Conservation (phyloP, 176 grass and related monocot genomes). For the Carex parvula region DNA sequence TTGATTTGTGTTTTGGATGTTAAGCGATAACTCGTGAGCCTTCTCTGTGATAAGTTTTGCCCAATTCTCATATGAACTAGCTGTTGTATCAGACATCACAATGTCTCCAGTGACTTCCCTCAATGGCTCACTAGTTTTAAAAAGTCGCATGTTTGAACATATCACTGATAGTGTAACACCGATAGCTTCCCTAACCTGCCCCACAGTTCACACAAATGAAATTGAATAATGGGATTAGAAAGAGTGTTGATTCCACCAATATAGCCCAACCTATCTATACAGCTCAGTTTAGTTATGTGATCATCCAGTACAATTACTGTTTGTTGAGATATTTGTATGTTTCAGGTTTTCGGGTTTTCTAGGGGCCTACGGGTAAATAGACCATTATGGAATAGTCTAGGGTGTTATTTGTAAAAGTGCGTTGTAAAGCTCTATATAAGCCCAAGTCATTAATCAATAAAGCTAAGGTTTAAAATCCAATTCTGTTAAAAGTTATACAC, state of each 20-base stretch:
- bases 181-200: constrained; percentile 92
- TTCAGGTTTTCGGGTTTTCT: too few relatives aligned
- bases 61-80: constrained; percentile 51
- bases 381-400: too few relatives aligned
- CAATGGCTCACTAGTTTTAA: constrained; percentile 27
- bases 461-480: too few relatives aligned
- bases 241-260: background rate
- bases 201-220: background rate
- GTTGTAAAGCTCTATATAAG: too few relatives aligned
- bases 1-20: constrained; percentile 67
- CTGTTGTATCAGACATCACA: constrained; percentile 42
- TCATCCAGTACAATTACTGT: background rate
- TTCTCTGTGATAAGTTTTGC: constrained; percentile 57
- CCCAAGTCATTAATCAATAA: too few relatives aligned
- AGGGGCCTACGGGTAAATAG: too few relatives aligned
- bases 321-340: too few relatives aligned
- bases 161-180: constrained; percentile 72
- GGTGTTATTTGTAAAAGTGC: too few relatives aligned
- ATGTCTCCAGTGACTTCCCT: constrained; percentile 36
- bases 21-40: constrained; percentile 62
- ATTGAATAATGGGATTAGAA: background rate
- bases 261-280: background rate
- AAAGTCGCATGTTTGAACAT: constrained; percentile 78
- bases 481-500: background rate
- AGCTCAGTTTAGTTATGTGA: background rate